Base-by-base conservation (phyloP, 2,329 filamentous ascomycete species). In the Fusarium lateritium region DNA sequence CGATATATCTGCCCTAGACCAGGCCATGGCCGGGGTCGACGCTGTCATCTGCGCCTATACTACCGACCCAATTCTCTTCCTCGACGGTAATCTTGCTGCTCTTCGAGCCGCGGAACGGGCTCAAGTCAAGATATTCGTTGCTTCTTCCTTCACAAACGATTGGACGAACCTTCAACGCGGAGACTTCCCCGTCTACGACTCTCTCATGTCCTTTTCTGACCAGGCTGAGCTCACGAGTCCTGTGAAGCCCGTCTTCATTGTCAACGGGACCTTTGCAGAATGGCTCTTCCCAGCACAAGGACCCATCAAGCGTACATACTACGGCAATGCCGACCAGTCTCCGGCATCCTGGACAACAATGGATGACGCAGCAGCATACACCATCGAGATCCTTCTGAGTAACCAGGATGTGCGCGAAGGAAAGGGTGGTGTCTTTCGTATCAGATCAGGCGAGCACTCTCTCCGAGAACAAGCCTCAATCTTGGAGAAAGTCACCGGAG, bases 41-140 rank as follows among this genome's bases (percentile, higher is more conserved):
- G 13, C 28, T 7, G 59, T 62, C 15, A 54, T 62, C 8, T 33
- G 46, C 1, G 40, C 59, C 11, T 22, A 62, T 17, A 56, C 56
- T 5, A 36, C 34, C 13, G 13, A 54, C n/a, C 13, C 59, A 7
- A 62, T 34, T 6, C 24, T 62, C 9, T 26, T 62, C 5, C 56
- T 56, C 19, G 56, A 46, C 24, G 56, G 56, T 1, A 56, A 62
- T 1, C 7, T 62, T 11, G 19, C 15, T 14, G 56, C 54, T 2
- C n/a, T 62, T 6, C 22, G 54, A 1, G 59, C 61, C 36, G 45
- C 56, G 3, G 40, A 62, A 22, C 61, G 54, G 34, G 59, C 59
- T 24, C 39, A 56, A 10, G 56, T 62, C 9, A 62, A 62, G 46
- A 46, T 62, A 15, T 62, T 62, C 17, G 56, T 62, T 2, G 59